Conservation (phyloP, 1,284 basidiomycete genomes). For the Fomitopsis pinicola region DNA sequence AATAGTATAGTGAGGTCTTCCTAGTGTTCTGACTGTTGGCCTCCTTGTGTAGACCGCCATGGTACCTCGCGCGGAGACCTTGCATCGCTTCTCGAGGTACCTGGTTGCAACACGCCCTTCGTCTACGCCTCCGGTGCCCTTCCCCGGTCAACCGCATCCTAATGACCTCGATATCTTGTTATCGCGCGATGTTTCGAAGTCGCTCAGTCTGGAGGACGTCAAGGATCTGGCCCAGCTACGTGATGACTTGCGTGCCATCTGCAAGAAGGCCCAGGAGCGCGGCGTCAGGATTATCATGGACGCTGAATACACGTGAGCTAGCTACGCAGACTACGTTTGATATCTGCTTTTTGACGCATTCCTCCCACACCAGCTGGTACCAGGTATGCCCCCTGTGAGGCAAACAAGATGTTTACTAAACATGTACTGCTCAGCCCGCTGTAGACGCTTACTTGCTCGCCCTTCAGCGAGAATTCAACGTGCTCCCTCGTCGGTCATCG, state of each 20-base stretch:
- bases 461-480: constrained; percentile 77
- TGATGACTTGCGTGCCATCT: constrained; percentile 52
- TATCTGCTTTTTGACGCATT: neutral
- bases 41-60: constrained; percentile 48
- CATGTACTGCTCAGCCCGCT: constrained; percentile 52
- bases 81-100: constrained; percentile 52
- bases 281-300: constrained; percentile 72
- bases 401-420: neutral
- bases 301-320: constrained; percentile 69
- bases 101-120: constrained; percentile 38
- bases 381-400: constrained; percentile 30
- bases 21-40: too few relatives aligned
- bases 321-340: neutral
- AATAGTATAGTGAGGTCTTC: neutral
- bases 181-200: neutral
- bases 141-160: constrained; percentile 57
- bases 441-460: constrained; percentile 77
- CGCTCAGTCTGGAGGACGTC: constrained; percentile 51
- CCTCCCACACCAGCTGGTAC: constrained; percentile 52
- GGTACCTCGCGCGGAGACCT: constrained; percentile 49
- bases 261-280: constrained; percentile 49
- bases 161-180: constrained; percentile 47
- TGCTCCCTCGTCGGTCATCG: constrained; percentile 31
- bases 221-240: constrained; percentile 56
- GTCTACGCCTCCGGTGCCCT: constrained; percentile 40